phyloP scores from a whole-genome alignment of 441 rosid species.

The Lagerstroemia fauriei region DNA sequence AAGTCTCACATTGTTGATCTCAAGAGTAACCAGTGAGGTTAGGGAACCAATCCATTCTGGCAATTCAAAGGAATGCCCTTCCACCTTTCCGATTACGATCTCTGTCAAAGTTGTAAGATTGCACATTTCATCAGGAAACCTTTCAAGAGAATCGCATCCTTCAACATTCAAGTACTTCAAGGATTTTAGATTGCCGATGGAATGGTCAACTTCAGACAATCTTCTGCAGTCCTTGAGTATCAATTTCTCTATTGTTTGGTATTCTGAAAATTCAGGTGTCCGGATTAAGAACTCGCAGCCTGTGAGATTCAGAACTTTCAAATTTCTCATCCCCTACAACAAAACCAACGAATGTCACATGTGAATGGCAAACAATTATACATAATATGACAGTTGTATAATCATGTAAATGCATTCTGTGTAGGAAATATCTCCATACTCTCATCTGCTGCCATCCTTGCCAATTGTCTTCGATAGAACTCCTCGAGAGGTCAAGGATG shows the following conservation, averaged over 20 bases:
- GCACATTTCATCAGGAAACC: not conserved
- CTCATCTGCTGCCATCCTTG: no score
- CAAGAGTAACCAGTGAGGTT: no score
- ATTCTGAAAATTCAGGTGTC: not conserved
- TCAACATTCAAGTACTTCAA: not conserved
- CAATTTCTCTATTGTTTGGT: not conserved
- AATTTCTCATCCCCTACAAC: not conserved
- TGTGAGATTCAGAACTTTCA: not conserved
- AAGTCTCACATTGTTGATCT: no score
- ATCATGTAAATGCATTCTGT: not conserved
- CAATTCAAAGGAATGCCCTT: no score
- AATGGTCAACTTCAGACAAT: not conserved
- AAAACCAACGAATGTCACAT: not conserved
- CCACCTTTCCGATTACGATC: no score
- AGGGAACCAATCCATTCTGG: no score
- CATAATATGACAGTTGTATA: no score
- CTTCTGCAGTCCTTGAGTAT: slow-evolving; percentile 8
- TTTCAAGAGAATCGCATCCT: not conserved
- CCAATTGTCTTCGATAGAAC: no score
- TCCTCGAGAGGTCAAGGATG: no score
- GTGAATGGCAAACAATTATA: not conserved
- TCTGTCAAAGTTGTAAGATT: no score
- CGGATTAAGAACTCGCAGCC: not conserved
- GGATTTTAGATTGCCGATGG: not conserved
- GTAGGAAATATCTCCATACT: no score